These are phyloP conservation scores for Nissolia schottii DNA, from an alignment of 306 rosid species.

Conservation along the genomic window DNA sequence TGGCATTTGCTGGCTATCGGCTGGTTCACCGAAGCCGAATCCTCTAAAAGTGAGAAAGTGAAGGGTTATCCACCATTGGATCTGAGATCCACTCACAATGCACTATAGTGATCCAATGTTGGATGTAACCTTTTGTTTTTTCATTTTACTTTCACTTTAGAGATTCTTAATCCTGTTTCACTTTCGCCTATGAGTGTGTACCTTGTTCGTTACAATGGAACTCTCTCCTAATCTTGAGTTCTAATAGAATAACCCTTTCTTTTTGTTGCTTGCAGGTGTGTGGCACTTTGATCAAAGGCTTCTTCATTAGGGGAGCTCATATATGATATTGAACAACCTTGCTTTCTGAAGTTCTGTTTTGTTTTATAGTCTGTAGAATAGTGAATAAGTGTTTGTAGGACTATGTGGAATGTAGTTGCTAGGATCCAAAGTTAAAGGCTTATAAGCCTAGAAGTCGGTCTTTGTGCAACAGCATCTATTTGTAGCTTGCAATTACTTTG, in stretches of 20 bases:
- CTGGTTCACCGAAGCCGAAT: no score
- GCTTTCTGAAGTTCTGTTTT: neutral
- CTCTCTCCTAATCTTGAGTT: neutral
- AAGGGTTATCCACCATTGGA: no score
- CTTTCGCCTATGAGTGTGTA: neutral
- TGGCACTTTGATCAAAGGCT: slow-evolving; percentile 56
- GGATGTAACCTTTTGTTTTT: no score
- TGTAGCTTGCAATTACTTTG: slow-evolving; percentile 7
- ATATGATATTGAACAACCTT: neutral
- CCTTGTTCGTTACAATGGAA: neutral
- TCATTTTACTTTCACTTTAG: no score
- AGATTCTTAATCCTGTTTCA: no score
- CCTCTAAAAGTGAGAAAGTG: no score
- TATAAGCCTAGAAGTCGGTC: neutral
- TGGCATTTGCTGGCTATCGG: neutral
- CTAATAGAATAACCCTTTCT: neutral
- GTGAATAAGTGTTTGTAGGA: slow-evolving; percentile 9
- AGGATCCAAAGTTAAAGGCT: neutral
- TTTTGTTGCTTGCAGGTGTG: slow-evolving; percentile 41
- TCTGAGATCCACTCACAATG: no score
- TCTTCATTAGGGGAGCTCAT: slow-evolving; percentile 29
- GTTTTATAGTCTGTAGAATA: neutral
- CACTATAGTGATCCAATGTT: no score
- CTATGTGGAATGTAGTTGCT: neutral
- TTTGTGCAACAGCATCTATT: neutral